Evolutionary conservation across 1,284 basidiomycete species (phyloP).

Genomic region (Cryptococcus jaspeensis): DNA sequence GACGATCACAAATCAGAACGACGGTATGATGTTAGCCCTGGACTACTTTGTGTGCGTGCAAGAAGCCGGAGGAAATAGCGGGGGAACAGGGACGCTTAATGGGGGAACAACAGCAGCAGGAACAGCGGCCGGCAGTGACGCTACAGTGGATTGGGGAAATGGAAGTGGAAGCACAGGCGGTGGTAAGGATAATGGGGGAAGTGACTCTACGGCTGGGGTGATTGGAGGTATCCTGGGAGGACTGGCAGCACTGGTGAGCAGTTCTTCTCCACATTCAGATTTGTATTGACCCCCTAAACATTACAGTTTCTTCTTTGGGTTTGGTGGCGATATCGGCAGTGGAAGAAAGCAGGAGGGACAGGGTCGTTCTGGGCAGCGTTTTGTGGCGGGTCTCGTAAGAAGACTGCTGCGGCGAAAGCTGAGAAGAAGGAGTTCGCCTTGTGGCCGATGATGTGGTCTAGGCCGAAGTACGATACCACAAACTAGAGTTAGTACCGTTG

Average conservation of each 20-base stretch:
- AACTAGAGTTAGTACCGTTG: too few species aligned
- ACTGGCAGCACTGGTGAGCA: constrained; percentile 23
- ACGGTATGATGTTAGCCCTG: constrained; percentile 29
- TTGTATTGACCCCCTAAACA: neutral
- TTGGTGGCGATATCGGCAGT: constrained; percentile 20
- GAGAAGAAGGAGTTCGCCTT: constrained; percentile 23
- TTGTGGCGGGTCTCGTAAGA: constrained; percentile 17
- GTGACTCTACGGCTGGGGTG: constrained; percentile 16
- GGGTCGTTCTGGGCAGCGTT: constrained; percentile 22
- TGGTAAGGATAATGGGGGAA: neutral
- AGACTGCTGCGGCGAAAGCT: constrained; percentile 8
- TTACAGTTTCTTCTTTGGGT: constrained; percentile 24
- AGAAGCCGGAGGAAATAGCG: neutral
- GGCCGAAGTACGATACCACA: constrained; percentile 17
- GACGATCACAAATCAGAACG: constrained; percentile 22
- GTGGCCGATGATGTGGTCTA: constrained; percentile 33
- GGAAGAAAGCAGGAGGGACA: constrained; percentile 27
- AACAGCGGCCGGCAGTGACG: constrained; percentile 3
- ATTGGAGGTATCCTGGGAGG: constrained; percentile 30
- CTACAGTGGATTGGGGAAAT: neutral
- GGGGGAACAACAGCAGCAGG: neutral
- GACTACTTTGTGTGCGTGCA: constrained; percentile 29
- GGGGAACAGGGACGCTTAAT: too few species aligned
- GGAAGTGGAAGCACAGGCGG: neutral
- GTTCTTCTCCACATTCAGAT: neutral